Evolutionary conservation across 75 land plant genomes (phyloP).

Genomic region (Gnetum montanum): DNA sequence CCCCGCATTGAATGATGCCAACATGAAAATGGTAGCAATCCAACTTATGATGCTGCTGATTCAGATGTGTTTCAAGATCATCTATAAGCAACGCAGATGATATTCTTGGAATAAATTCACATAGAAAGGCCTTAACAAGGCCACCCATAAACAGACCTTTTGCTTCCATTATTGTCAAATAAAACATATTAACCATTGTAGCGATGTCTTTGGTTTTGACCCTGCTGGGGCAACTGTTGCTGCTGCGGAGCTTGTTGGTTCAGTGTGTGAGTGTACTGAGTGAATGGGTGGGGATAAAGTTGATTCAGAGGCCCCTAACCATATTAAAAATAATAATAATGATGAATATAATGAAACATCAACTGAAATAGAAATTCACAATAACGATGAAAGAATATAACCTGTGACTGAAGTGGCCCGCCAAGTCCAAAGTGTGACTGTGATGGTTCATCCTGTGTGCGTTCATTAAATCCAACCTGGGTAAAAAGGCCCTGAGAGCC

Average conservation of each 20-base stretch:
- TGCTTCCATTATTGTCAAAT: conserved; percentile 7
- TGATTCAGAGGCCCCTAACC: conserved; percentile 68
- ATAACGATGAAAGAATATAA: conserved; percentile 9
- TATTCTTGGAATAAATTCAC: background rate
- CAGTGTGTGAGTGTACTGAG: conserved; percentile 66
- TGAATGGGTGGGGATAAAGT: conserved; percentile 84
- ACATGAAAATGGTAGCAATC: background rate
- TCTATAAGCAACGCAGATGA: background rate
- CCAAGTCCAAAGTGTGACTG: conserved; percentile 73
- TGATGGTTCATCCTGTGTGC: conserved; percentile 74
- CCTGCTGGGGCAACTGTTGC: conserved; percentile 56
- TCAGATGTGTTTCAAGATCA: background rate
- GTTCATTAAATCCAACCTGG: conserved; percentile 76
- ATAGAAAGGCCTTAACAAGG: conserved; percentile 1
- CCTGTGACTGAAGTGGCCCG: conserved; percentile 82
- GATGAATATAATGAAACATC: no score
- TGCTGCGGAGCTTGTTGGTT: conserved; percentile 68
- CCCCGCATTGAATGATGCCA: background rate
- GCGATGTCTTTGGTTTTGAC: conserved; percentile 65
- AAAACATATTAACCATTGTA: conserved; percentile 52
- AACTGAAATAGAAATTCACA: no score
- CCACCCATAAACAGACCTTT: background rate
- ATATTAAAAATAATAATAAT: background rate
- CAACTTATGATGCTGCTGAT: background rate
- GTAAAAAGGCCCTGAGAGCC: conserved; percentile 95